Conservation (phyloP, 768 basidiomycete species). For the Tulasnella sp. region DNA sequence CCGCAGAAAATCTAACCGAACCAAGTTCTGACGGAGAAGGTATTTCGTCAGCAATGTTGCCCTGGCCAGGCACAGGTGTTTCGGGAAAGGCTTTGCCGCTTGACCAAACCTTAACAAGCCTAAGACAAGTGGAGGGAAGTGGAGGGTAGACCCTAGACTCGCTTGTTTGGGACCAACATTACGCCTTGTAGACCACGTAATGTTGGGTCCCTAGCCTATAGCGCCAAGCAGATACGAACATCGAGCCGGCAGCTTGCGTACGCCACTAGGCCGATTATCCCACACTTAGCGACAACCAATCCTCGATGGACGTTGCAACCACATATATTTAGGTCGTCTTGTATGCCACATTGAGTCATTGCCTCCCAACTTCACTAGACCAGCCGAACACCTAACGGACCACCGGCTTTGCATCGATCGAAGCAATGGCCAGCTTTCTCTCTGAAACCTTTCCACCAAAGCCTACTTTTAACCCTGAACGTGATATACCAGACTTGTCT, state of each 20-base stretch:
- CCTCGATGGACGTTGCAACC: not conserved
- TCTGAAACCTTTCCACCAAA: conserved; percentile 19
- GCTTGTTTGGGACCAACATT: not conserved
- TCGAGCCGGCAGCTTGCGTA: not conserved
- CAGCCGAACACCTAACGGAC: too few relatives aligned
- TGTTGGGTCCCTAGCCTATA: not conserved
- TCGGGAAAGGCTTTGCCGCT: not conserved
- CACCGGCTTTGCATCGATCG: conserved; percentile 76
- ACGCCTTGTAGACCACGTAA: not conserved
- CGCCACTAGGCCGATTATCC: not conserved
- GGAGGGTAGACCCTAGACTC: not conserved
- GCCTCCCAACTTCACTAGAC: not conserved
- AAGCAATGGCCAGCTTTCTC: not conserved
- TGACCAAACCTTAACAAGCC: not conserved
- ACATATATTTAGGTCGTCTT: too few relatives aligned
- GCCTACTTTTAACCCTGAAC: not conserved
- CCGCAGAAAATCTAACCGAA: too few relatives aligned
- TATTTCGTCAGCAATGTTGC: not conserved
- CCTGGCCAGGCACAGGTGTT: not conserved
- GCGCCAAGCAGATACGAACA: not conserved
- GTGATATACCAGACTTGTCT: conserved; percentile 24
- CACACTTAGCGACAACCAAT: not conserved
- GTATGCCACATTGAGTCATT: not conserved
- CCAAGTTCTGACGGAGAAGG: not conserved
- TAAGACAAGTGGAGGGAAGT: not conserved